Conservation (phyloP, 2,329 filamentous ascomycete genomes). For the Alternaria dauci region DNA sequence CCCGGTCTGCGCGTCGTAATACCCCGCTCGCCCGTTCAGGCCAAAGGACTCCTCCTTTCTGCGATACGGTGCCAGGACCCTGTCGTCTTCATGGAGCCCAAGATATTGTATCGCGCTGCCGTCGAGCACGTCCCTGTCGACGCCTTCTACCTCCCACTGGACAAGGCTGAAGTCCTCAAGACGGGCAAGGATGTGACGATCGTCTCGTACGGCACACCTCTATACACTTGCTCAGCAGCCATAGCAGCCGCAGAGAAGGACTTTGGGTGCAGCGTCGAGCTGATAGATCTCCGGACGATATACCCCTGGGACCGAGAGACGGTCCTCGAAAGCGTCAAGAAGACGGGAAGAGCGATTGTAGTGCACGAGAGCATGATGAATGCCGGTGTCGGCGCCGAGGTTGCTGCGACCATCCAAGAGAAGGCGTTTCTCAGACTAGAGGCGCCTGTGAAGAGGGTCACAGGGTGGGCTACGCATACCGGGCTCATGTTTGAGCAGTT, state of each 20-base stretch:
- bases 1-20: constrained; percentile 87
- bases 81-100: constrained; percentile 92
- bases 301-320: constrained; percentile 91
- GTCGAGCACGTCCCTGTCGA: constrained; percentile 88
- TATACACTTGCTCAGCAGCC: constrained; percentile 83
- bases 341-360: constrained; percentile 85
- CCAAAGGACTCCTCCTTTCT: constrained; percentile 83
- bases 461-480: constrained; percentile 88
- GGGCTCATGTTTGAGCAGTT: constrained; percentile 77
- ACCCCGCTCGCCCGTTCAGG: constrained; percentile 84
- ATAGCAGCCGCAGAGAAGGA: constrained; percentile 79
- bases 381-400: constrained; percentile 85
- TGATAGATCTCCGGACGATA: constrained; percentile 87
- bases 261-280: constrained; percentile 77
- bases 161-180: constrained; percentile 85
- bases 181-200: constrained; percentile 82
- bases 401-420: constrained; percentile 88
- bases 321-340: constrained; percentile 81
- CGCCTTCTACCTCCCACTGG: constrained; percentile 82
- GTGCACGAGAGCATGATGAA: constrained; percentile 95
- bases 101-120: constrained; percentile 88
- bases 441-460: constrained; percentile 83
- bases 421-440: constrained; percentile 84
- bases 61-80: constrained; percentile 83
- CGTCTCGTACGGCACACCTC: constrained; percentile 86